A percentile compares a stretch with the other conserved stretches of the same genome.
Evolutionary conservation across 768 basidiomycete species (phyloP).

Genomic region (Boletus rubroflammeus): DNA sequence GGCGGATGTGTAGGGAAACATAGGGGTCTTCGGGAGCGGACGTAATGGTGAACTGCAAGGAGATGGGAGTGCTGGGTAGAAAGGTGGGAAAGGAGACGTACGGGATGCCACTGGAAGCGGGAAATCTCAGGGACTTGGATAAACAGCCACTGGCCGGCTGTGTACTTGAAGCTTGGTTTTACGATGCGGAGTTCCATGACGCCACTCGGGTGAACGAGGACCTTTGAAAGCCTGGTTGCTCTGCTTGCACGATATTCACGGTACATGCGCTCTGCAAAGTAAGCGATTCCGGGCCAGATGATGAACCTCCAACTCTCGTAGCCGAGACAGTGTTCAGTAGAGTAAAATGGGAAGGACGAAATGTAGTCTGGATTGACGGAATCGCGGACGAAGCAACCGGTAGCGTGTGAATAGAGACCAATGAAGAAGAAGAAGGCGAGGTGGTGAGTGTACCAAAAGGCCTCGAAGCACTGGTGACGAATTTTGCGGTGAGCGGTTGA

Average conservation of each 20-base stretch:
- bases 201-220: constrained; percentile 86
- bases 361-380: constrained; percentile 68
- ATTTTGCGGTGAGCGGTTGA: constrained; percentile 88
- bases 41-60: constrained; percentile 83
- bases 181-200: constrained; percentile 92
- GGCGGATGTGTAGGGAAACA: constrained; percentile 88
- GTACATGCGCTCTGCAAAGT: constrained; percentile 83
- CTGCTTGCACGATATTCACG: constrained; percentile 79
- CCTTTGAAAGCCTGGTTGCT: constrained; percentile 76
- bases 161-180: constrained; percentile 91
- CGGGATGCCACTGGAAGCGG: constrained; percentile 90
- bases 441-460: constrained; percentile 97
- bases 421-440: constrained; percentile 94
- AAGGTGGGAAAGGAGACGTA: constrained; percentile 37
- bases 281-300: constrained; percentile 89
- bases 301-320: constrained; percentile 89
- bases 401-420: constrained; percentile 84
- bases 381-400: constrained; percentile 94
- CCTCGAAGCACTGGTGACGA: constrained; percentile 87
- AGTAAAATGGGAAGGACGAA: constrained; percentile 80
- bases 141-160: constrained; percentile 89
- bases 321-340: constrained; percentile 82
- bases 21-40: constrained; percentile 94
- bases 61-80: neutral
- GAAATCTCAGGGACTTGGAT: constrained; percentile 86